phyloP scores from a whole-genome alignment of 208 protist genomes.

The Trypanosoma mega region DNA sequence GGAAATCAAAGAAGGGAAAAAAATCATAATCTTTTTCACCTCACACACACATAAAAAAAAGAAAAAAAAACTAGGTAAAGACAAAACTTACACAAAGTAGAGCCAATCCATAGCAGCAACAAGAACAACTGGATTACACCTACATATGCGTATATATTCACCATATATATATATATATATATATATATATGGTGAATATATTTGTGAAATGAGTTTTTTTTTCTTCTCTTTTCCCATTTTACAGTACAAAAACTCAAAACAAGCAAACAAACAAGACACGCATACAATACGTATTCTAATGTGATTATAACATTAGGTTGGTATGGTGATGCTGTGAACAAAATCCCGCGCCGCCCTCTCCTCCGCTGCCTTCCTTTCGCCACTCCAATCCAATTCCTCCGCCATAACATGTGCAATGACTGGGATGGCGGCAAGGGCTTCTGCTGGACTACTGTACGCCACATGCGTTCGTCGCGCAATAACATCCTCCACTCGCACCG shows the following conservation, averaged over 20 bases:
- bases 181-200: not conserved
- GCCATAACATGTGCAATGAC: constrained; percentile 42
- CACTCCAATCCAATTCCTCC: constrained; percentile 36
- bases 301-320: not conserved
- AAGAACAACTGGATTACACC: not conserved
- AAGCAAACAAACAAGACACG: not conserved
- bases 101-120: not conserved
- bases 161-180: not conserved
- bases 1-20: too few species aligned
- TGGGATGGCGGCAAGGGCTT: constrained; percentile 53
- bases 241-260: constrained; percentile 5
- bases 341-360: constrained; percentile 32
- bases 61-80: constrained; percentile 10
- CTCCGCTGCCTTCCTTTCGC: constrained; percentile 35
- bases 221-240: too few species aligned
- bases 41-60: not conserved
- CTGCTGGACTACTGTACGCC: constrained; percentile 70
- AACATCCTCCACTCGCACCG: constrained; percentile 66
- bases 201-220: not conserved
- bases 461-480: constrained; percentile 62
- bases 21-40: not conserved
- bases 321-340: constrained; percentile 23
- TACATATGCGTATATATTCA: not conserved
- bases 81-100: constrained; percentile 7
- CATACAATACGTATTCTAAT: too few species aligned